These are phyloP conservation scores for Pyrus bretschneideri DNA, from an alignment of 306 rosid genomes.

Conservation along the genomic window DNA sequence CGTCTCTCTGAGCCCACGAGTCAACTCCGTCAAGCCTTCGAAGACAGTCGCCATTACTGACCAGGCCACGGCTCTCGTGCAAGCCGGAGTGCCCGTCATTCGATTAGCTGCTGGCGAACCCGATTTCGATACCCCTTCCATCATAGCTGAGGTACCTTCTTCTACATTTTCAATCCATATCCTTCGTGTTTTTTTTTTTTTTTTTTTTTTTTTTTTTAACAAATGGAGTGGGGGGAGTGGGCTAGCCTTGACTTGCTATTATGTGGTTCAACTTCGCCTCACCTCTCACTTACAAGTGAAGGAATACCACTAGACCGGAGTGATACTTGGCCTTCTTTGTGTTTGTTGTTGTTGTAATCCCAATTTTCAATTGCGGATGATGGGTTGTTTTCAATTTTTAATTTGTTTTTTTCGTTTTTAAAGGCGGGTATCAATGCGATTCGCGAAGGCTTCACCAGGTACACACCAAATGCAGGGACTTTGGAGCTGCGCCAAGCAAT, in stretches of 20 bases:
- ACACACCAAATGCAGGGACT: constrained; percentile 78
- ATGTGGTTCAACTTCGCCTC: no score
- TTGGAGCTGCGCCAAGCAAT: constrained; percentile 80
- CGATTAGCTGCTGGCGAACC: constrained; percentile 89
- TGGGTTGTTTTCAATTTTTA: neutral
- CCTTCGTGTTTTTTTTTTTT: no score
- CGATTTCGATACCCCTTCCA: constrained; percentile 82
- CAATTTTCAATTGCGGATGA: neutral
- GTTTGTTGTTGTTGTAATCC: neutral
- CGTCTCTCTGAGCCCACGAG: constrained; percentile 70
- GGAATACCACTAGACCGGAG: no score
- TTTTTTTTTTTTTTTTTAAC: no score
- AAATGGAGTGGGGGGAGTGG: no score
- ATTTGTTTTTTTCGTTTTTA: neutral
- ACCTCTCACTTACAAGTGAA: no score
- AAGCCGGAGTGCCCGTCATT: constrained; percentile 83
- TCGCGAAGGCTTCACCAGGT: constrained; percentile 77
- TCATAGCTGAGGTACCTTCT: constrained; percentile 50
- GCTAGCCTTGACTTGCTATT: no score
- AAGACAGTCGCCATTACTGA: constrained; percentile 82
- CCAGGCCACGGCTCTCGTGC: constrained; percentile 76
- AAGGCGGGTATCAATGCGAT: constrained; percentile 92
- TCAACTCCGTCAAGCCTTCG: constrained; percentile 72
- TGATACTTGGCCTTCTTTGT: neutral
- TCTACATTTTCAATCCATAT: neutral